phyloP scores from a whole-genome alignment of 1,284 basidiomycete genomes.

The Leccinum angustisporum region DNA sequence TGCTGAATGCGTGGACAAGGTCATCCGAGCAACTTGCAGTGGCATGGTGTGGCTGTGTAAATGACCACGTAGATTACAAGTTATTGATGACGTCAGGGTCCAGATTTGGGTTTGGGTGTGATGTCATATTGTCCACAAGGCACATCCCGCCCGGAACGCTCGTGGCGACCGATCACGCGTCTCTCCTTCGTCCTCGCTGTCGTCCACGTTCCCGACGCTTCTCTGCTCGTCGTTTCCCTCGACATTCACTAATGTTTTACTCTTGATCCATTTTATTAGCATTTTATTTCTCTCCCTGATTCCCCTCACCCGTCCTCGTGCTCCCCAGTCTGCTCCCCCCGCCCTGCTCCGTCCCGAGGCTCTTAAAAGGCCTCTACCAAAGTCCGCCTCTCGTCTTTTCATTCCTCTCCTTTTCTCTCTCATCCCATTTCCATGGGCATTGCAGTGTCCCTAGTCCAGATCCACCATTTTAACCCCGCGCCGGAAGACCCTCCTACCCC shows the following conservation, averaged over 20 bases:
- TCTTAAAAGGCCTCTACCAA: slow-evolving; percentile 24
- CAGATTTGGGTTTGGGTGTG: background rate
- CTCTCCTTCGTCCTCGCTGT: slow-evolving; percentile 18
- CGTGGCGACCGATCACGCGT: slow-evolving; percentile 23
- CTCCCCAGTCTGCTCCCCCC: slow-evolving; percentile 27
- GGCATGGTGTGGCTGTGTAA: slow-evolving; percentile 17
- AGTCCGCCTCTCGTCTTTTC: slow-evolving; percentile 24
- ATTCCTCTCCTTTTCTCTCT: slow-evolving; percentile 10
- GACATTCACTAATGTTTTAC: slow-evolving; percentile 20
- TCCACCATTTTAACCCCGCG: slow-evolving; percentile 26
- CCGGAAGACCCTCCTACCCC: slow-evolving; percentile 17
- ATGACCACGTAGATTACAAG: slow-evolving; percentile 5
- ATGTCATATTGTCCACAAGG: background rate
- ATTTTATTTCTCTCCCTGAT: slow-evolving; percentile 22
- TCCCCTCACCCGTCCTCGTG: slow-evolving; percentile 28
- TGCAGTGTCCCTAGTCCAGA: slow-evolving; percentile 36
- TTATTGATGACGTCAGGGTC: slow-evolving; percentile 1
- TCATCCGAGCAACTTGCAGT: slow-evolving; percentile 54
- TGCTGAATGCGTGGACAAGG: slow-evolving; percentile 73
- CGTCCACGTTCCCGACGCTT: slow-evolving; percentile 20
- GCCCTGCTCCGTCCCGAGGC: slow-evolving; percentile 21
- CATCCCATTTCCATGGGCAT: slow-evolving; percentile 26
- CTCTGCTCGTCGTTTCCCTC: slow-evolving; percentile 13
- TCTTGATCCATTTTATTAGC: slow-evolving; percentile 20
- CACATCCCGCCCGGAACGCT: slow-evolving; percentile 23